Evolutionary conservation across 345 rosid genomes (phyloP).

Genomic region (Rhodamnia rubescens): DNA sequence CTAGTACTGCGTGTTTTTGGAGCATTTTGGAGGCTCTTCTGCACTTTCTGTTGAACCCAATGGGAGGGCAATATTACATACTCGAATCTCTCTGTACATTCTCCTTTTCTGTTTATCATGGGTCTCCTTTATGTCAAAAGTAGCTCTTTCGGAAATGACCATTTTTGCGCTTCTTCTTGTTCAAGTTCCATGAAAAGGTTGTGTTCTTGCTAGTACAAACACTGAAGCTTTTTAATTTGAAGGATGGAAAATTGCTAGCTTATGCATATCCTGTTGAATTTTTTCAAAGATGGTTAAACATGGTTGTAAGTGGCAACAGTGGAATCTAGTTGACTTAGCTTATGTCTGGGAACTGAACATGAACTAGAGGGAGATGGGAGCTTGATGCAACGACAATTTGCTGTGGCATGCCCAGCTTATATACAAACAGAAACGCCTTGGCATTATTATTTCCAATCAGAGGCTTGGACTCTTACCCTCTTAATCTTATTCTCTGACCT

Average conservation of each 20-base stretch:
- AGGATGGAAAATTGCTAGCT: neutral
- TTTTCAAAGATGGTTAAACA: neutral
- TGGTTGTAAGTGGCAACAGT: neutral
- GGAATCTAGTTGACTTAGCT: neutral
- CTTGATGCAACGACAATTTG: neutral
- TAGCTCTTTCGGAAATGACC: neutral
- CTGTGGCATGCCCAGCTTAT: neutral
- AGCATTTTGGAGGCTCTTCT: neutral
- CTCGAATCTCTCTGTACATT: neutral
- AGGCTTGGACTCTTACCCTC: neutral
- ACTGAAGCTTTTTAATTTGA: neutral
- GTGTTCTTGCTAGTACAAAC: neutral
- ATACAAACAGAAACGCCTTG: neutral
- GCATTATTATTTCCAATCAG: neutral
- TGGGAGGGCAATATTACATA: neutral
- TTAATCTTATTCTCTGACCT: neutral
- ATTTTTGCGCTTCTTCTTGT: neutral
- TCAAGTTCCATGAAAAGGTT: neutral
- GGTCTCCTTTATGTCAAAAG: neutral
- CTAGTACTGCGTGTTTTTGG: neutral
- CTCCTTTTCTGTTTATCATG: neutral
- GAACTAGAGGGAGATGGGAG: neutral
- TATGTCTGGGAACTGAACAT: neutral
- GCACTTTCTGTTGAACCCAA: neutral
- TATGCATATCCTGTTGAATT: neutral